Evolutionary conservation across 2,329 filamentous ascomycete species (phyloP).

Genomic region (Lasiodiplodia sp.): DNA sequence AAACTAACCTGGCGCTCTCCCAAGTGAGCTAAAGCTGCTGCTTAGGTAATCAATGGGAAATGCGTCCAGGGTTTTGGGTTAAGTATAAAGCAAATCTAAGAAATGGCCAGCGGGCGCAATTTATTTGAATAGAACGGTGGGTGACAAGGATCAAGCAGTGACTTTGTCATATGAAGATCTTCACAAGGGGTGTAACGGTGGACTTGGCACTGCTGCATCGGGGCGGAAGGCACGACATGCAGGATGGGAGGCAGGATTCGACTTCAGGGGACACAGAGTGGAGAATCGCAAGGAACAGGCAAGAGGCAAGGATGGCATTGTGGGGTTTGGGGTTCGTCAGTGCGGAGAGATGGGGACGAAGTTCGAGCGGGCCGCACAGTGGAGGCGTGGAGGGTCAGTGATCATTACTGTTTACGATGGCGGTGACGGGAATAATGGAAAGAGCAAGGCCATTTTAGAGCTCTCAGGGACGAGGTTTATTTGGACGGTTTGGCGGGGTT

Average conservation of each 20-base stretch:
- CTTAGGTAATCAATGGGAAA: not conserved
- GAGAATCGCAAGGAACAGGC: not conserved
- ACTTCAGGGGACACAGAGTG: not conserved
- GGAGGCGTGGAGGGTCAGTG: not conserved
- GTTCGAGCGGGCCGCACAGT: not conserved
- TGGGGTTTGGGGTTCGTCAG: not conserved
- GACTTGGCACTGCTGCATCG: not conserved
- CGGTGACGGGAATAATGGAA: not conserved
- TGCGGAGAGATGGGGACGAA: not conserved
- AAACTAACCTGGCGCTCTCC: conserved; percentile 10
- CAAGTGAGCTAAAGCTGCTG: conserved; percentile 21
- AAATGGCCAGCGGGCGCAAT: not conserved
- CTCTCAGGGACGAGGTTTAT: not conserved
- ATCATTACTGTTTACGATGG: not conserved
- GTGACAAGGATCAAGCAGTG: not conserved
- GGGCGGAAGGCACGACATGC: not conserved
- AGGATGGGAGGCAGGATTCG: not conserved
- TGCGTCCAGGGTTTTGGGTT: rapidly evolving
- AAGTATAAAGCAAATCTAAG: not conserved
- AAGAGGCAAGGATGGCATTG: not conserved
- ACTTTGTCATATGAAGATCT: not conserved
- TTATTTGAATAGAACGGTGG: not conserved
- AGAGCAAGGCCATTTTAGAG: not conserved
- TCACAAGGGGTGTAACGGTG: not conserved
- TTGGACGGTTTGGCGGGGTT: not conserved